Conservation (phyloP, 2,329 filamentous ascomycete genomes). For the Colletotrichum shisoi region DNA sequence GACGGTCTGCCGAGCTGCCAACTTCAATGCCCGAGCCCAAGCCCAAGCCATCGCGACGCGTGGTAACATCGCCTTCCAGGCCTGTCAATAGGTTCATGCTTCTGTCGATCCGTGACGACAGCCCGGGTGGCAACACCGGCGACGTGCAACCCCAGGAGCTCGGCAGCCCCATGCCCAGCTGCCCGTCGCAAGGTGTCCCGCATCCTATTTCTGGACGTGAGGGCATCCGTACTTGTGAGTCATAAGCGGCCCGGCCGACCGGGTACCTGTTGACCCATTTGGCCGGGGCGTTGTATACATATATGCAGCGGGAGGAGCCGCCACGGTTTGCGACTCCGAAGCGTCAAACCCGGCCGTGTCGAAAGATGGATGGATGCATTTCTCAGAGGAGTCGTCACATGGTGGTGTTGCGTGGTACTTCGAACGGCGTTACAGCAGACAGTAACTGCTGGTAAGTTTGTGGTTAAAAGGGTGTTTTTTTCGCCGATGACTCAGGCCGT, state of each 20-base stretch:
- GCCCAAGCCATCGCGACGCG: no score
- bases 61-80: not conserved
- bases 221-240: not conserved
- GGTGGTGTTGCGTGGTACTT: slow-evolving; percentile 8
- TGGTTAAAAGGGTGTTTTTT: no score
- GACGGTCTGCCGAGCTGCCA: not conserved
- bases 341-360: not conserved
- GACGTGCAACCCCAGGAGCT: not conserved
- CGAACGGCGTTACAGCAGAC: no score
- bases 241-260: not conserved
- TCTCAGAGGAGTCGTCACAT: not conserved
- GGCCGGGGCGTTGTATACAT: not conserved
- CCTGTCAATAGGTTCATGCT: slow-evolving; percentile 8
- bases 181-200: not conserved
- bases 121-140: not conserved
- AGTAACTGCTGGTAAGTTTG: no score
- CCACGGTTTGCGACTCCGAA: slow-evolving; percentile 22
- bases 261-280: not conserved
- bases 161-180: not conserved
- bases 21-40: not conserved
- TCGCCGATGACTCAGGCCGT: no score
- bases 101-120: not conserved
- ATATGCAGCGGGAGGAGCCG: slow-evolving; percentile 28
- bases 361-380: slow-evolving; percentile 5
- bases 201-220: not conserved